Evolutionary conservation across 495 filamentous ascomycete genomes (phyloP), one percentile per base, ranked within the genome.

Genomic region (Corynascus novoguineensis): DNA sequence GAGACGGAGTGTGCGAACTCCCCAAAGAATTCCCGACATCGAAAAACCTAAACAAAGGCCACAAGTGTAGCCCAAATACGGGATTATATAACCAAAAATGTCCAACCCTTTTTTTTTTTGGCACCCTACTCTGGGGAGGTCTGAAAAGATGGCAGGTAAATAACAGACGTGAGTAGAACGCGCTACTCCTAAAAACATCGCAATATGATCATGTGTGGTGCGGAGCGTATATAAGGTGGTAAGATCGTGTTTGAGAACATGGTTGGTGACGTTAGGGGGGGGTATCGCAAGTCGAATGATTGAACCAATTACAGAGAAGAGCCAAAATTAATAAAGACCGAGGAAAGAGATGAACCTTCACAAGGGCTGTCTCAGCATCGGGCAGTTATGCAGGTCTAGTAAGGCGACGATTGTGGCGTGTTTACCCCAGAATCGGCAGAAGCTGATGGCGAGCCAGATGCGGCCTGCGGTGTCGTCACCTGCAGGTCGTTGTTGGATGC

Each of bases 401-500:
- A 42, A 10, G 40, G 41, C 40, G 40, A 28, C 41, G 52, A 55
- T 22, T 55, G 40, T 3, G 52, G 40, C 40, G 52, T 55, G 14
- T 55, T 28, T 1, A 55, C 28, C 21, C 52, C 31, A 0, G 52
- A 46, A 17, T 15, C 40, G 5, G 22, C 28, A 17, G 17, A 49
- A 25, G 3, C 50, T 2, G 29, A 46, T 0, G 12, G 28, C 0
- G 40, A 19, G 3, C 41, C 19, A 4, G 29, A 45, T 5, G 49
- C 29, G 7, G 32, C 27, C 38, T 29, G 19, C 27, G 51, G 38
- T 4, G 24, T 27, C 51, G 21, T n/a, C 37, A 44, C 27, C n/a
- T 31, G 27, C 38, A 53, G 24, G 0, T 35, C 34, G 17, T 50
- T 35, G 10, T n/a, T n/a, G 31, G 29, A 24, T 22, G 40, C 1